Conservation (phyloP, 148 eudicot genomes). For the Rhododendron vialii region DNA sequence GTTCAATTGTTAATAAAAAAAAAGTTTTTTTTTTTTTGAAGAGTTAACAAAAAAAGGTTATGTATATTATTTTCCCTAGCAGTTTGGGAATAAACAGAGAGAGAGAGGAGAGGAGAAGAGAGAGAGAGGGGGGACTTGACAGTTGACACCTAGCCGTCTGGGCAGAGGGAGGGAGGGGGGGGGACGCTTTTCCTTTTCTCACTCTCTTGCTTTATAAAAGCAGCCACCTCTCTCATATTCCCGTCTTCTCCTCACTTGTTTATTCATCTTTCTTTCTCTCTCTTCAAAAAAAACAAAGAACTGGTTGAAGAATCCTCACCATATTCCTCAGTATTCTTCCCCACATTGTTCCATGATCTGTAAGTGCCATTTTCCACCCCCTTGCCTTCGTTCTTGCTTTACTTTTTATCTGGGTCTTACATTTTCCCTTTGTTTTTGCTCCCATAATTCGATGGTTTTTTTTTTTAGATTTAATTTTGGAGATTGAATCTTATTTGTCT, state of each 20-base stretch:
- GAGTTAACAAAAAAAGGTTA: not conserved
- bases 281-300: not conserved
- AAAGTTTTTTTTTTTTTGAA: no score
- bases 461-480: not conserved
- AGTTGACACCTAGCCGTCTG: not conserved
- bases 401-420: not conserved
- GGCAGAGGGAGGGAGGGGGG: not conserved
- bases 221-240: conserved; percentile 15
- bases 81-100: not conserved
- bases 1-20: not conserved
- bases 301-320: conserved; percentile 4
- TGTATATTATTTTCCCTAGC: not conserved
- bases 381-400: not conserved
- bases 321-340: not conserved
- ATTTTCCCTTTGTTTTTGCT: not conserved
- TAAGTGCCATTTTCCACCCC: conserved; percentile 13
- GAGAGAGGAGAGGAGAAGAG: not conserved
- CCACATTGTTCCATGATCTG: conserved; percentile 14
- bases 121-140: not conserved
- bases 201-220: conserved; percentile 28
- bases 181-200: conserved; percentile 11
- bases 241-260: conserved; percentile 19
- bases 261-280: not conserved
- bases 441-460: not conserved
- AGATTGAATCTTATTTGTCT: not conserved